Evolutionary conservation across 805 yeast species (phyloP).

Genomic region (Metschnikowia borealis): DNA sequence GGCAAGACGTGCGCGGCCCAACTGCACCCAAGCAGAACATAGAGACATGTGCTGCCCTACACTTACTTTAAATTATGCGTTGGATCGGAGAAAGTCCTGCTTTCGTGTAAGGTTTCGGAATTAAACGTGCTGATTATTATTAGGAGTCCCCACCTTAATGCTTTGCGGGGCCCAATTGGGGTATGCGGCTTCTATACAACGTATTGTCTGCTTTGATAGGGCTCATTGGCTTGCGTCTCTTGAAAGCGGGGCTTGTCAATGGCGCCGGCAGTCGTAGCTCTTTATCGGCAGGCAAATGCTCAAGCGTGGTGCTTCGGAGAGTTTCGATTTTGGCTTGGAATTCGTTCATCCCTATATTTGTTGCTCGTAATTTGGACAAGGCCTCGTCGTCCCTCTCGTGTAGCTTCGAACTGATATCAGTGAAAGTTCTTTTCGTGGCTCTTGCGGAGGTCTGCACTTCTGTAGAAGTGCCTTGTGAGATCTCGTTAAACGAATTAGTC

Average conservation of each 20-base stretch:
- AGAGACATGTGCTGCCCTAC: background rate
- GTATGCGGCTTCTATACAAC: conserved; percentile 11
- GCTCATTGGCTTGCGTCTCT: conserved; percentile 10
- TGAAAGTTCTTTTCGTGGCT: background rate
- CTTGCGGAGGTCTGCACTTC: background rate
- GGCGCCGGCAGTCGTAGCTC: conserved; percentile 3
- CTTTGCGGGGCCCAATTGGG: conserved; percentile 9
- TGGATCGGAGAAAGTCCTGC: background rate
- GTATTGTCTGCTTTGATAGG: conserved; percentile 7
- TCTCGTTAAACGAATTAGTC: background rate
- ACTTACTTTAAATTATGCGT: background rate
- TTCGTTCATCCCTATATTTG: background rate
- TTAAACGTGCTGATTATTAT: background rate
- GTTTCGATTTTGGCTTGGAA: background rate
- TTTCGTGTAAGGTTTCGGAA: no score
- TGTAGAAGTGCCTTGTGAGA: background rate
- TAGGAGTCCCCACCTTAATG: background rate
- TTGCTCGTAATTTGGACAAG: background rate
- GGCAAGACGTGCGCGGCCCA: conserved; percentile 5
- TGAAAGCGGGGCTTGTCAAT: conserved; percentile 1
- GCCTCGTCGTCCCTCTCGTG: background rate
- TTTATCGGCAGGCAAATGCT: background rate
- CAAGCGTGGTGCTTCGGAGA: background rate
- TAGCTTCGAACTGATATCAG: background rate
- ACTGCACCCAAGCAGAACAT: background rate